Base-by-base conservation (phyloP, 2,329 filamentous ascomycete genomes). In the Curvularia sp. region DNA sequence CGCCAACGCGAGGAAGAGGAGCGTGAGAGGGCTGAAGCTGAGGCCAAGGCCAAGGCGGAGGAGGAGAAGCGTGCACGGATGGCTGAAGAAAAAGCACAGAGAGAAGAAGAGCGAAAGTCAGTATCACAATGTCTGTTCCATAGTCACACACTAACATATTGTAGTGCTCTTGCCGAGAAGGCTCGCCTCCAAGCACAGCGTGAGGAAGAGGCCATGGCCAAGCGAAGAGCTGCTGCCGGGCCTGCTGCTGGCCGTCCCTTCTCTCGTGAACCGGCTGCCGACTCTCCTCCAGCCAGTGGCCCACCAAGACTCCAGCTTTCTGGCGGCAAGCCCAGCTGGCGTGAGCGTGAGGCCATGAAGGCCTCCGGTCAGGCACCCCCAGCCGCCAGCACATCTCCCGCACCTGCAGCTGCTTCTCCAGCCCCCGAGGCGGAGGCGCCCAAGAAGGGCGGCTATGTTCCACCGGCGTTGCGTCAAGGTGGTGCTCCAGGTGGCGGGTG, bases 151-250 rank as follows among this genome's bases (percentile, higher is more conserved):
- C 74, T 82, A 75, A 82, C 71, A 61, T 60, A 19, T 55, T 59
- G 62, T 60, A 88, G 86, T 69, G 86, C 84, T 77, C 81, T 87
- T 62, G 87, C 88, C 73, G 87, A 88, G 66, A 80, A 82, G 48
- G 86, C 87, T 43, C 80, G 81, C 58, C 81, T 80, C 67, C 94
- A 97, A 80, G 87, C 87, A 69, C 86, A 92, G 74, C 88, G 91
- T 76, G 93, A 96, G 78, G 93, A 95, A 70, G 93, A 97, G 77
- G 93, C 92, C 15, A 87, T 93, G 79, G 90, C 89, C 66, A 87
- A 90, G 69, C 87, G 86, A 79, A 85, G 70, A 58, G 54, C 67
- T 53, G 71, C 67, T 38, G 85, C 67, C 67, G 64, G 63, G 38
- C 85, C 67, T 67, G 64, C 63, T 23, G 32, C 30, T 52, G 60